phyloP scores from a whole-genome alignment of 805 yeast species.

The Metschnikowia lochheadii region DNA sequence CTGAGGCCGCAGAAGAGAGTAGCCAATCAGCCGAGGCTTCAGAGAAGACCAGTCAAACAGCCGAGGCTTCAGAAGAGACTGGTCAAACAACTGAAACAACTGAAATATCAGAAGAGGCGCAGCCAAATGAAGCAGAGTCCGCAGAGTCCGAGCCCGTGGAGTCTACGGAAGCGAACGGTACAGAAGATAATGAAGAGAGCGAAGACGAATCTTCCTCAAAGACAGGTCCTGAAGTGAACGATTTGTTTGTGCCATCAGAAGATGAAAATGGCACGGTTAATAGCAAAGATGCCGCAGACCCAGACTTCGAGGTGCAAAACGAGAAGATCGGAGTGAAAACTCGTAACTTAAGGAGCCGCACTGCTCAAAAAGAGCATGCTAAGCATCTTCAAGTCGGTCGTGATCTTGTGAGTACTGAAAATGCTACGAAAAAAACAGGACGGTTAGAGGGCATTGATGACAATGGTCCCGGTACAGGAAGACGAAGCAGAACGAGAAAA shows the following conservation, averaged over 20 bases:
- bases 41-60: background rate
- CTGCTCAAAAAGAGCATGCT: background rate
- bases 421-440: background rate
- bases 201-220: background rate
- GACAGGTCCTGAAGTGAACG: constrained; percentile 5
- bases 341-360: constrained; percentile 2
- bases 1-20: background rate
- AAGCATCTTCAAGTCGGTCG: background rate
- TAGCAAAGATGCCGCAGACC: constrained; percentile 7
- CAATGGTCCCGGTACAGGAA: background rate
- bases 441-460: background rate
- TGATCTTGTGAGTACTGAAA: background rate
- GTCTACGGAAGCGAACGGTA: background rate
- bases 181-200: background rate
- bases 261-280: constrained; percentile 13
- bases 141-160: background rate
- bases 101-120: background rate
- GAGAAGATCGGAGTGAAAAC: background rate
- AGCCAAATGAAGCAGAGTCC: background rate
- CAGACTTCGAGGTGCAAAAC: constrained; percentile 10
- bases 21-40: background rate
- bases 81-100: background rate
- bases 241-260: constrained; percentile 13
- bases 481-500: background rate
- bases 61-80: background rate